These are phyloP conservation scores for Starmerella davenportii DNA, from an alignment of 805 yeast genomes.

Conservation along the genomic window DNA sequence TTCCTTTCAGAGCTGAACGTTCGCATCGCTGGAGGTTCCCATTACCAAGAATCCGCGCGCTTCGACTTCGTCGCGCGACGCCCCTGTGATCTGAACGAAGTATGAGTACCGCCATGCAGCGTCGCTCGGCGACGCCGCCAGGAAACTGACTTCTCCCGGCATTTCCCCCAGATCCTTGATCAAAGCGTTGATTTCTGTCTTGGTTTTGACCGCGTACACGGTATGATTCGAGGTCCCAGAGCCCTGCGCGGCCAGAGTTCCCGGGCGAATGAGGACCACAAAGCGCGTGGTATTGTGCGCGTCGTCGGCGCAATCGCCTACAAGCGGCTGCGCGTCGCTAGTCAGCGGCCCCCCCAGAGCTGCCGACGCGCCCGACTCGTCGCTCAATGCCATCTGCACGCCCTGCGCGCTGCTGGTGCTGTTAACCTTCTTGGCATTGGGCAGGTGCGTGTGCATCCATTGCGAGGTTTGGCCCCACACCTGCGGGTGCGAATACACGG, in stretches of 20 bases:
- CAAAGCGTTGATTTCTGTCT: neutral
- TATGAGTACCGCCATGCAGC: neutral
- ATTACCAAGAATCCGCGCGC: neutral
- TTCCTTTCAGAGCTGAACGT: too few species aligned
- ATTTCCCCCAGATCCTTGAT: neutral
- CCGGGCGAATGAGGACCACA: constrained; percentile 26
- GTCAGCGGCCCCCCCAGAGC: constrained; percentile 45
- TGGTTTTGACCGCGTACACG: neutral
- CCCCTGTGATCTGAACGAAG: neutral
- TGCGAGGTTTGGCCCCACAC: constrained; percentile 84
- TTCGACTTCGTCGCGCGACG: neutral
- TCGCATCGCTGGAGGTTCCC: too few species aligned
- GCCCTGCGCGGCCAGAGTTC: neutral
- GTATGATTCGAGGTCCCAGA: neutral
- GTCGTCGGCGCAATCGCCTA: constrained; percentile 48
- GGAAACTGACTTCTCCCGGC: neutral
- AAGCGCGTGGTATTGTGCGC: constrained; percentile 73
- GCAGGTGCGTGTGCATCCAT: constrained; percentile 30
- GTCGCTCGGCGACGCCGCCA: neutral
- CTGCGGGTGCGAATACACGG: constrained; percentile 83
- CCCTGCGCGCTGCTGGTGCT: constrained; percentile 71
- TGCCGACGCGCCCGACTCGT: constrained; percentile 42
- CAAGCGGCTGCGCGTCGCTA: constrained; percentile 38
- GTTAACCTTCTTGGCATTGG: constrained; percentile 36
- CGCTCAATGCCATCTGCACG: constrained; percentile 40